Percentiles rank a stretch among this genome's conserved stretches.
These are phyloP conservation scores for Epichloe sylvatica DNA, from an alignment of 2,329 filamentous ascomycete genomes.

Conservation along the genomic window DNA sequence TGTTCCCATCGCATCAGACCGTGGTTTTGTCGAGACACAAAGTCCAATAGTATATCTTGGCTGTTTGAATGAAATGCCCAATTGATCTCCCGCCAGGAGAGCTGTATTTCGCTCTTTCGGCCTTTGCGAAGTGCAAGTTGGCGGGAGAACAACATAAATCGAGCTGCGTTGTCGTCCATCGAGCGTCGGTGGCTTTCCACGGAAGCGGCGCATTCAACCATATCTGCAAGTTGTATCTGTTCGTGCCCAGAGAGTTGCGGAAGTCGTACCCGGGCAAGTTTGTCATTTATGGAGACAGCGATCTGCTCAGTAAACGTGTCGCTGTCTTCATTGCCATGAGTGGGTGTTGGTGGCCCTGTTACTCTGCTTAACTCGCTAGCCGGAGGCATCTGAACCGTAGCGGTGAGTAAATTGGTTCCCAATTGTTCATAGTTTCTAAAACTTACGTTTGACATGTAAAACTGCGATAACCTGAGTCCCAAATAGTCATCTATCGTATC, in stretches of 20 bases:
- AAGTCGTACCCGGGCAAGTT: conserved; percentile 59
- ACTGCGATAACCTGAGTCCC: conserved; percentile 29
- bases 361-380: conserved; percentile 14
- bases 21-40: conserved; percentile 67
- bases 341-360: conserved; percentile 24
- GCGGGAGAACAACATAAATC: conserved; percentile 78
- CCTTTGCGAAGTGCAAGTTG: conserved; percentile 61
- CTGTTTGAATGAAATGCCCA: conserved; percentile 77
- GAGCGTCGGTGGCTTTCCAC: conserved; percentile 79
- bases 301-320: conserved; percentile 56
- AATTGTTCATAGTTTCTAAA: no score
- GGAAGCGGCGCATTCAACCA: conserved; percentile 68
- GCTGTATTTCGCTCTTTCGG: conserved; percentile 47
- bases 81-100: conserved; percentile 67
- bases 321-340: conserved; percentile 32
- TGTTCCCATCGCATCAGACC: conserved; percentile 72
- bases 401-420: neutral
- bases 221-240: conserved; percentile 73
- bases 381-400: neutral
- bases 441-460: conserved; percentile 5
- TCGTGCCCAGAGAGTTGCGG: conserved; percentile 72
- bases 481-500: conserved; percentile 70
- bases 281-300: conserved; percentile 58
- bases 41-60: conserved; percentile 79
- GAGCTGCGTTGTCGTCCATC: conserved; percentile 77